Evolutionary conservation across 805 yeast species (phyloP), one percentile per base, ranked within the genome.

Genomic region (Priceomyces carsonii): DNA sequence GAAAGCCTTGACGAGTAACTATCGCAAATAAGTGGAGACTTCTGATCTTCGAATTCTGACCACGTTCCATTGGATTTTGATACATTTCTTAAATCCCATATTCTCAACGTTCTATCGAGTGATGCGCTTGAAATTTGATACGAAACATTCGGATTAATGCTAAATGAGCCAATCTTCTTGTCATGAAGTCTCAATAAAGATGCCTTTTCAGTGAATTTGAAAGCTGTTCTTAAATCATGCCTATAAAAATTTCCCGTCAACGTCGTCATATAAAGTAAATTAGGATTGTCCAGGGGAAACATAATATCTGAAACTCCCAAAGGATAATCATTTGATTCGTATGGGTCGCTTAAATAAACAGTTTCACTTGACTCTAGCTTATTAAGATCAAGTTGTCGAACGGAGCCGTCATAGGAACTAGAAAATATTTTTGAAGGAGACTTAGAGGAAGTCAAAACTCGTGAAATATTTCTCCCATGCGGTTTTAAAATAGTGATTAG

Each of bases 91-190:
- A 89, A 59, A 58, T 91, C 99, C 96, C 96, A 91, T 1, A 91
- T 57, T 42, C 85, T 78, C 59, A 93, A 54, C 0, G 93, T 77
- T 48, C 98, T 66, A 57, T 91, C 99, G 30, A 93, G 69, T 0
- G 97, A 89, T 0, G 90, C 95, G 0, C 97, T 83, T 0, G 91
- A 95, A 1, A 89, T 70, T 43, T 85, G 85, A 45, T 80, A 57
- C 1, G 73, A 61, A 21, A 71, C 66, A 12, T 64, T 57, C 1
- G 98, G 98, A 49, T 88, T 88, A 12, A 87, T 74, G 1, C 82
- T 54, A 58, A 93, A 87, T 1, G 95, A 88, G 0, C 98, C 98
- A 37, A 93, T 90, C 55, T 93, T 93, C 54, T 91, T 90, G 51
- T 86, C 95, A 38, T 90, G 87, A 10, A 90, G 57, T 44, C 95